These are phyloP conservation scores for Acanthamoeba rhysodes DNA, from an alignment of 208 protist species.

Conservation along the genomic window DNA sequence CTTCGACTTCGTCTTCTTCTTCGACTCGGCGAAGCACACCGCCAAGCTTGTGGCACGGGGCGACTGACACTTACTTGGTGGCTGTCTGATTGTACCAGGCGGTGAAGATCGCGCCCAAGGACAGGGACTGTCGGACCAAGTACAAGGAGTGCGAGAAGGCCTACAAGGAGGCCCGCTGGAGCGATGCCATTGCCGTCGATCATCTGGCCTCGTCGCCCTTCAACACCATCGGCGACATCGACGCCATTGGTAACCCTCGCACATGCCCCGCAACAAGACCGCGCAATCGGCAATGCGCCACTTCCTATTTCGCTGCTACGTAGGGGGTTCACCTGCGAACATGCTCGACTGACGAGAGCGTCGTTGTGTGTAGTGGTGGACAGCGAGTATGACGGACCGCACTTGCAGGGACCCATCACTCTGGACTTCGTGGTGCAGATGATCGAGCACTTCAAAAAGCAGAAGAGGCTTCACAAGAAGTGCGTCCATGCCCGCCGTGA, in stretches of 20 bases:
- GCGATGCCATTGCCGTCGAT: constrained; percentile 95
- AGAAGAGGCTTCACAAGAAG: constrained; percentile 89
- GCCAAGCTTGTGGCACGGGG: too few species aligned
- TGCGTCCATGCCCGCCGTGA: constrained; percentile 59
- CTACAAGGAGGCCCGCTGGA: constrained; percentile 95
- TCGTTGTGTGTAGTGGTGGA: constrained; percentile 74
- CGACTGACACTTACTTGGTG: background rate
- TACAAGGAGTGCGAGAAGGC: constrained; percentile 96
- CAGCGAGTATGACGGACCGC: constrained; percentile 83
- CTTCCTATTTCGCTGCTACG: background rate
- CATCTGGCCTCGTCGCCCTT: constrained; percentile 37
- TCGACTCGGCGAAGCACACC: too few species aligned
- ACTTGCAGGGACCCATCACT: constrained; percentile 85
- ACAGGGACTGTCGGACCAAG: constrained; percentile 94
- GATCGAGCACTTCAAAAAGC: constrained; percentile 83
- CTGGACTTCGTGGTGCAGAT: constrained; percentile 88
- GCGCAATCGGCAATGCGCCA: background rate
- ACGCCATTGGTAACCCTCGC: constrained; percentile 72
- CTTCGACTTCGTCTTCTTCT: too few species aligned
- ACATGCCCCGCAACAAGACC: too few species aligned
- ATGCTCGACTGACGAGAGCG: background rate
- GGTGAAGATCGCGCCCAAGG: constrained; percentile 93
- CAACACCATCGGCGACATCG: constrained; percentile 70
- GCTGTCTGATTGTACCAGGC: background rate
- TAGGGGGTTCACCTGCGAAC: too few species aligned